These are phyloP conservation scores for Lasiodiplodia theobromae DNA, from an alignment of 2,329 filamentous ascomycete species.

Conservation along the genomic window DNA sequence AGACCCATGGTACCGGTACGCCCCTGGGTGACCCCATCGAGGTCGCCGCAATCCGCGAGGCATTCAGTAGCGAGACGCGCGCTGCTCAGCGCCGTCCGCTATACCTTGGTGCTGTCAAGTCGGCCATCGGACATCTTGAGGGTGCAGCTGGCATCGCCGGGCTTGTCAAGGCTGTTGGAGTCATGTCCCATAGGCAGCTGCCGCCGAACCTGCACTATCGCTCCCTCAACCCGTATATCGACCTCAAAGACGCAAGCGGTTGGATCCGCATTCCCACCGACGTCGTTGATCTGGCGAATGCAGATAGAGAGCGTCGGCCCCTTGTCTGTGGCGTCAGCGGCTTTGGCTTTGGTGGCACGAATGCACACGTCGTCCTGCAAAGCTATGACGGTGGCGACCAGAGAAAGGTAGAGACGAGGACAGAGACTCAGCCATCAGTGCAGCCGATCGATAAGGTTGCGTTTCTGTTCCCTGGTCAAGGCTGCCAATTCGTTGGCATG, in stretches of 20 bases:
- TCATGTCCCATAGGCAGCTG: slow-evolving; percentile 43
- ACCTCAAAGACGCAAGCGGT: neutral
- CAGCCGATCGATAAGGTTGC: neutral
- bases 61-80: neutral
- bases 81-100: neutral
- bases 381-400: neutral
- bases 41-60: slow-evolving; percentile 29
- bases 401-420: too few species aligned
- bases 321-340: slow-evolving; percentile 31
- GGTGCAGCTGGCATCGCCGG: slow-evolving; percentile 43
- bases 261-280: neutral
- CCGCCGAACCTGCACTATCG: slow-evolving; percentile 39
- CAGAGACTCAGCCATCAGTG: too few species aligned
- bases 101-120: slow-evolving; percentile 37
- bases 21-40: slow-evolving; percentile 16
- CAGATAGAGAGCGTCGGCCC: neutral
- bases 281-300: neutral
- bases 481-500: neutral
- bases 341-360: slow-evolving; percentile 32
- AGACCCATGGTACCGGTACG: slow-evolving; percentile 38
- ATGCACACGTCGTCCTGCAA: slow-evolving; percentile 32
- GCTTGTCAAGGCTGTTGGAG: slow-evolving; percentile 44
- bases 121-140: slow-evolving; percentile 49
- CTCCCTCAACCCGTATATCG: neutral
- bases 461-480: neutral